These are phyloP conservation scores for Colletotrichum aenigma DNA, from an alignment of 2,329 filamentous ascomycete species.

Conservation along the genomic window DNA sequence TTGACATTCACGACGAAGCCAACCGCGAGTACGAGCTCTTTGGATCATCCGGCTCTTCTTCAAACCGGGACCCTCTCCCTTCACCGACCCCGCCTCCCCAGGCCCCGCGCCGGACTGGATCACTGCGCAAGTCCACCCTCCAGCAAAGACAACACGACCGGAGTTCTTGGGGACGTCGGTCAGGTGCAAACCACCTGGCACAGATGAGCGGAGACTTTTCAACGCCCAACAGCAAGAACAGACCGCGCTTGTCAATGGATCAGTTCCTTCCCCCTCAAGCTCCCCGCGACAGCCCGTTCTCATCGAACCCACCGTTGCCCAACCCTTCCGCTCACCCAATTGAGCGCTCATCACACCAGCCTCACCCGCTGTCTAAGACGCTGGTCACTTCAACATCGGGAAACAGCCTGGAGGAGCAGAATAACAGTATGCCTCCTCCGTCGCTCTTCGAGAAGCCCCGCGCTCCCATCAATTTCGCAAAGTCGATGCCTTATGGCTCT, in stretches of 20 bases:
- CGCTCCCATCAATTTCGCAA: conserved; percentile 65
- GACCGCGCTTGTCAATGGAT: conserved; percentile 79
- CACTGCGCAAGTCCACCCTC: conserved; percentile 83
- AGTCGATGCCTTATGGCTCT: conserved; percentile 72
- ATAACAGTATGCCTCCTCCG: conserved; percentile 48
- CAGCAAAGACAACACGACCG: conserved; percentile 81
- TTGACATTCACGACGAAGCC: conserved; percentile 47
- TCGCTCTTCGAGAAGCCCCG: conserved; percentile 60
- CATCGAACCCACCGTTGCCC: conserved; percentile 53
- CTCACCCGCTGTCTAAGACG: conserved; percentile 86
- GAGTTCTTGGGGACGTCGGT: conserved; percentile 64
- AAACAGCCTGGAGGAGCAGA: conserved; percentile 76
- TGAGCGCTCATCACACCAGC: conserved; percentile 54
- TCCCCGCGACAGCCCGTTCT: conserved; percentile 68
- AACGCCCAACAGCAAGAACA: conserved; percentile 61
- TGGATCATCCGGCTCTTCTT: conserved; percentile 30
- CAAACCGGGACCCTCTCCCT: conserved; percentile 42
- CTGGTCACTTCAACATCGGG: conserved; percentile 86
- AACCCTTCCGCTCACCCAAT: conserved; percentile 58
- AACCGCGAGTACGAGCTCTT: conserved; percentile 60
- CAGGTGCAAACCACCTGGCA: conserved; percentile 60
- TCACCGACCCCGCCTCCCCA: conserved; percentile 54
- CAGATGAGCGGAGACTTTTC: conserved; percentile 58
- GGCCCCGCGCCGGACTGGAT: conserved; percentile 73
- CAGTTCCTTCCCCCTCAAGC: conserved; percentile 71